Evolutionary conservation across 2,329 filamentous ascomycete genomes (phyloP).

Genomic region (Beauveria scarabaeidicola): DNA sequence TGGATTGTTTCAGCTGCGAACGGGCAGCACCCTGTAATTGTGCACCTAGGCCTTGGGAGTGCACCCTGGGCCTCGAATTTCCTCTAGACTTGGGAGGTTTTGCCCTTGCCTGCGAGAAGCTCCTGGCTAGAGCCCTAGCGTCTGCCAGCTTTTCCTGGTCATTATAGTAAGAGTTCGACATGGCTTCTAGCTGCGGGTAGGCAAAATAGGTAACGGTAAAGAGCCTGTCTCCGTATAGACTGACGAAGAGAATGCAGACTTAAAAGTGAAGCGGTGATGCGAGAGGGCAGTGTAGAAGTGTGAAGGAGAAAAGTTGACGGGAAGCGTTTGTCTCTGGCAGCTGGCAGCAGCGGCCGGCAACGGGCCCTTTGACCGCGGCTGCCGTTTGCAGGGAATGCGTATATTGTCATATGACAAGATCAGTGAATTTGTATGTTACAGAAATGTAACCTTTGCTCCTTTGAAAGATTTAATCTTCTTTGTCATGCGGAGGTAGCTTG

Average conservation of each 20-base stretch:
- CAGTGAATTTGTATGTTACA: neutral
- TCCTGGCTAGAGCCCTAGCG: constrained; percentile 8
- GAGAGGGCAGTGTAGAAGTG: neutral
- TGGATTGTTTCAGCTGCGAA: neutral
- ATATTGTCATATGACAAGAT: neutral
- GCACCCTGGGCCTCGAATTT: neutral
- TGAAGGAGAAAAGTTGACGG: neutral
- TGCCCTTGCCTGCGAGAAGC: constrained; percentile 6
- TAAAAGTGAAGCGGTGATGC: neutral
- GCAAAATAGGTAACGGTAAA: too few species aligned
- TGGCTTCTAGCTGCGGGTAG: neutral
- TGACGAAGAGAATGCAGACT: neutral
- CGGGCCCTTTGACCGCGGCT: neutral
- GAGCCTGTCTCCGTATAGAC: too few species aligned
- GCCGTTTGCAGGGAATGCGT: neutral
- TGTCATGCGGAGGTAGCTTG: too few species aligned
- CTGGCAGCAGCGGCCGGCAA: neutral
- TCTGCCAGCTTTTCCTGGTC: constrained; percentile 3
- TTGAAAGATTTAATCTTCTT: too few species aligned
- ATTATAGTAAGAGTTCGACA: neutral
- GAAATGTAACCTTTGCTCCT: too few species aligned
- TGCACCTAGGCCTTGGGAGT: neutral
- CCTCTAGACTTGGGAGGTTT: neutral
- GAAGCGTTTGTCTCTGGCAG: neutral
- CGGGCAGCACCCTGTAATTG: neutral